These are phyloP conservation scores for Penicillium sp. DNA, from an alignment of 2,329 filamentous ascomycete genomes.

Conservation along the genomic window DNA sequence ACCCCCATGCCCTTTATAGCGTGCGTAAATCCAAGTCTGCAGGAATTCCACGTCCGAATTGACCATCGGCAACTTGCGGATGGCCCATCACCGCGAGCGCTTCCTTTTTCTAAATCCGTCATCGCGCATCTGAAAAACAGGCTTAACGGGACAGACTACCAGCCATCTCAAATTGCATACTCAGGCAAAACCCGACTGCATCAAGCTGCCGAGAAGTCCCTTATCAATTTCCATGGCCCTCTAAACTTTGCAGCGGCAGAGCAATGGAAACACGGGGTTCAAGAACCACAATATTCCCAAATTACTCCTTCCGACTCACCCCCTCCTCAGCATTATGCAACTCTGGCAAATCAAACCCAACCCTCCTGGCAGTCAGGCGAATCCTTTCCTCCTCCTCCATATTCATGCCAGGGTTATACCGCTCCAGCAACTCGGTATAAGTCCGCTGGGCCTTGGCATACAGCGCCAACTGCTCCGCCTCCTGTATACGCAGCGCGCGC, in stretches of 20 bases:
- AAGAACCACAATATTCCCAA: neutral
- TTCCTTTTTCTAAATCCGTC: neutral
- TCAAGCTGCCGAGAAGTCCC: neutral
- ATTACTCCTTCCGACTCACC: slow-evolving; percentile 13
- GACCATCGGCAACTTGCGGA: neutral
- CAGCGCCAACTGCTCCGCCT: slow-evolving; percentile 76
- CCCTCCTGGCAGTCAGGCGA: slow-evolving; percentile 77
- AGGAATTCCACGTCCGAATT: neutral
- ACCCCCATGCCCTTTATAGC: neutral
- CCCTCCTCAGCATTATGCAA: slow-evolving; percentile 54
- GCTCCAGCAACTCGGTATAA: slow-evolving; percentile 79
- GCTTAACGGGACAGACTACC: neutral
- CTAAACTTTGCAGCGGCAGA: neutral
- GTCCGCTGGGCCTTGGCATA: slow-evolving; percentile 85
- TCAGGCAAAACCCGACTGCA: neutral
- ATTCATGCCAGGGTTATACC: slow-evolving; percentile 91
- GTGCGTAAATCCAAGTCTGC: neutral
- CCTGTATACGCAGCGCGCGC: slow-evolving; percentile 41
- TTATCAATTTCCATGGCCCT: neutral
- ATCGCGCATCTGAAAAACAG: neutral
- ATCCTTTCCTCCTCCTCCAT: slow-evolving; percentile 85
- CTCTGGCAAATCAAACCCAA: slow-evolving; percentile 83
- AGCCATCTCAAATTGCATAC: neutral
- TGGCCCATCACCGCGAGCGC: neutral
- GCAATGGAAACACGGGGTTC: neutral